Percentiles rank a stretch among this genome's conserved stretches.
Conservation (phyloP, 2,329 filamentous ascomycete genomes). For the Pyricularia grisea region DNA sequence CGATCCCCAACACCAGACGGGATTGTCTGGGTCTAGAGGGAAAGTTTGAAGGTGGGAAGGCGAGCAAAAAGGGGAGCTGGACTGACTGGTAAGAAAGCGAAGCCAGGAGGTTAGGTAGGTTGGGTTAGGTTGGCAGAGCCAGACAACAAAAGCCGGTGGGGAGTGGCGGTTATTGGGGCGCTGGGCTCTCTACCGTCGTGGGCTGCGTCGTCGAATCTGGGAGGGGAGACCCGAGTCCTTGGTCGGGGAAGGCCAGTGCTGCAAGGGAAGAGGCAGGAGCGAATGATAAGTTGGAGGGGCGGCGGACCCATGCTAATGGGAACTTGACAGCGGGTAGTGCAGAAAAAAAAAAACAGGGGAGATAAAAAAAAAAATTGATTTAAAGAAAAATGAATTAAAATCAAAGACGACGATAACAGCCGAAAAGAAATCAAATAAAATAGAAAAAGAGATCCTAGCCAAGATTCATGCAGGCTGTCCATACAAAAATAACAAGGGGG, state of each 20-base stretch:
- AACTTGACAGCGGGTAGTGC: neutral
- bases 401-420: neutral
- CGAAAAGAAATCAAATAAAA: neutral
- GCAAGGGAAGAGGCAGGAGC: neutral
- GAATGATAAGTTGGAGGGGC: neutral
- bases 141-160: neutral
- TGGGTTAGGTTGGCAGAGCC: neutral
- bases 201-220: neutral
- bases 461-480: neutral
- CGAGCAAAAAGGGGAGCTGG: neutral
- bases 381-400: neutral
- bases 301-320: neutral
- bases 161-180: neutral
- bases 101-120: neutral
- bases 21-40: neutral
- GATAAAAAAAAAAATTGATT: neutral
- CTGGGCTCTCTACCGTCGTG: neutral
- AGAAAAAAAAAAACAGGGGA: neutral
- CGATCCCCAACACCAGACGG: neutral
- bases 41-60: neutral
- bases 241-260: neutral
- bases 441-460: neutral
- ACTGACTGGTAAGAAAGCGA: neutral
- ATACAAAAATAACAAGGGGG: neutral
- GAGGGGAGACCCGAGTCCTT: neutral